These are phyloP conservation scores for Kurtzmaniella quercitrusa DNA, from an alignment of 1,139 yeast genomes.

Conservation along the genomic window DNA sequence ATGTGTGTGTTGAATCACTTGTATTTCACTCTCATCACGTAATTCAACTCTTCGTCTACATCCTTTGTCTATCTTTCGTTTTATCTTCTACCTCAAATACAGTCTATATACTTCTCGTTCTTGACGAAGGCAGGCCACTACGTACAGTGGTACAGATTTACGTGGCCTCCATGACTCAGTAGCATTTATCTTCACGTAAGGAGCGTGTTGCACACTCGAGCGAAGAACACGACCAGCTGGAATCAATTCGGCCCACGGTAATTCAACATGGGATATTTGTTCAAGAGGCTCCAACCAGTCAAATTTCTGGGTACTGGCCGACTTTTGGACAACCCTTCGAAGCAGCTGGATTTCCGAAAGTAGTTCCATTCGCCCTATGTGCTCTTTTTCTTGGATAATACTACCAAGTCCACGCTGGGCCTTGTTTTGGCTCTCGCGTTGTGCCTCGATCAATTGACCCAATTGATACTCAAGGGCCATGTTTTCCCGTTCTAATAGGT, in stretches of 20 bases:
- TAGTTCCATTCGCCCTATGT: slow-evolving; percentile 24
- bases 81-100: not conserved
- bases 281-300: slow-evolving; percentile 12
- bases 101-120: not conserved
- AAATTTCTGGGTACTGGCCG: slow-evolving; percentile 7
- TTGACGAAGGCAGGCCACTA: not conserved
- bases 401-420: slow-evolving; percentile 18
- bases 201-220: not conserved
- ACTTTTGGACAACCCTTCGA: slow-evolving; percentile 17
- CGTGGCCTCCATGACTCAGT: not conserved
- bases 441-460: slow-evolving; percentile 13
- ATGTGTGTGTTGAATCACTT: too few species aligned
- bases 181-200: not conserved
- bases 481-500: slow-evolving; percentile 16
- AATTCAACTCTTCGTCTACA: too few species aligned
- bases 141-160: not conserved
- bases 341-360: slow-evolving; percentile 35
- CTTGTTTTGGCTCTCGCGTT: slow-evolving; percentile 12
- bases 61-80: not conserved
- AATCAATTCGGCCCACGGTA: not conserved
- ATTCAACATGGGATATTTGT: slow-evolving; percentile 5
- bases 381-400: slow-evolving; percentile 31
- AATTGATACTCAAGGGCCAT: slow-evolving; percentile 17
- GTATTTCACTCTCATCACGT: too few species aligned
- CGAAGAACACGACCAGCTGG: not conserved